Base-by-base conservation (phyloP, 2,329 filamentous ascomycete species). In the Pseudofabraea citricarpa region DNA sequence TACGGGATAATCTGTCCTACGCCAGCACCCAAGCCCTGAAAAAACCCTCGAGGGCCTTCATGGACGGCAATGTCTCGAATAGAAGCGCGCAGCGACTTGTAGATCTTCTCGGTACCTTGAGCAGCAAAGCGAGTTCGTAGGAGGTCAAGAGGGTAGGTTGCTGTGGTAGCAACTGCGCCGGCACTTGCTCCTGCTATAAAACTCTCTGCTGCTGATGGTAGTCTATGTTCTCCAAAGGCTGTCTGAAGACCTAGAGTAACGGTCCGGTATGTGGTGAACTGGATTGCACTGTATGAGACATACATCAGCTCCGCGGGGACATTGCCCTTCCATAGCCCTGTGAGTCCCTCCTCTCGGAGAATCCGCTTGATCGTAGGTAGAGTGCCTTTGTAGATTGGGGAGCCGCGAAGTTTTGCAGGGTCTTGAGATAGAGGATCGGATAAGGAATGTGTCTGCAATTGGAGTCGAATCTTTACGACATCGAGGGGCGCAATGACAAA, bases 391-490 rank as follows among this genome's bases (percentile, higher is more conserved):
- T 91, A 87, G 48, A 74, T 60, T 36, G 71, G 69, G 12, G 71
- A 67, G 53, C 70, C 71, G 41, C 62, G 65, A 10, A 71, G 62
- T 47, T 68, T 51, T 51, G 42, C 69, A n/a, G 35, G 35, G 6
- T 8, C 69, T 50, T 79, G 72, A 36, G 80, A 75, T 8, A 81
- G 66, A 2, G 88, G 85, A 59, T 91, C 85, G 56, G 84, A 85
- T 47, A 57, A 46, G 38, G 88, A 90, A 69, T 94, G 86, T 35
- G 87, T 80, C 66, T 97, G 93, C 15, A 98, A 81, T 64, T 98
- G 93, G 36, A 97, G 83, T 36, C 93, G 87, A 68, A 98, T 98
- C 73, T 98, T 97, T 69, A 97, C 82, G 50, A 98, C 93, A 66
- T 98, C 93, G 54, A 98, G 85, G 41, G 93, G 93, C 15, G 93